Conservation (phyloP, 768 basidiomycete genomes). For the Coprinellus micaceus region DNA sequence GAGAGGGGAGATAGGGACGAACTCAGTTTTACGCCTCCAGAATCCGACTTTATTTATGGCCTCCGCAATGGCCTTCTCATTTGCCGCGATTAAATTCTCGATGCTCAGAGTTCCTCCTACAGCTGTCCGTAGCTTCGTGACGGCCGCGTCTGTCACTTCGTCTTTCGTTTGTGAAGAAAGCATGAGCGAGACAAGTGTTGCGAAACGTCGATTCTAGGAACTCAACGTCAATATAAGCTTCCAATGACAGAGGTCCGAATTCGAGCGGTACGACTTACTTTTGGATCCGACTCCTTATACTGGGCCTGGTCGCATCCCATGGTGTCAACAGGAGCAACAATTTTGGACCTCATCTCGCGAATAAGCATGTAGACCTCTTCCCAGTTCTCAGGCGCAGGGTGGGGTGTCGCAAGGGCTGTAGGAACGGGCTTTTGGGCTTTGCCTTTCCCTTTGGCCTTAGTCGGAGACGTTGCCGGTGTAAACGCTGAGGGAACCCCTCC, state of each 20-base stretch:
- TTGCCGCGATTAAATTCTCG: constrained; percentile 61
- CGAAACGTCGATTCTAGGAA: constrained; percentile 70
- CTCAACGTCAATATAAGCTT: background rate
- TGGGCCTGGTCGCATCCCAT: constrained; percentile 85
- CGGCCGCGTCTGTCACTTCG: constrained; percentile 78
- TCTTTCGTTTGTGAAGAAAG: constrained; percentile 96
- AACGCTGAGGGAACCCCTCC: background rate
- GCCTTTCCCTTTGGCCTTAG: constrained; percentile 5
- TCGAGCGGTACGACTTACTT: constrained; percentile 35
- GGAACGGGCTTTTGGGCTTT: constrained; percentile 43
- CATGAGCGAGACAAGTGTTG: constrained; percentile 90
- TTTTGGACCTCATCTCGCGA: constrained; percentile 67
- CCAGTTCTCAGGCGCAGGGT: constrained; percentile 68
- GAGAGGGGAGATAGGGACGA: constrained; percentile 21
- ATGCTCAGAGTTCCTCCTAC: constrained; percentile 81
- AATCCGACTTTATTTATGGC: constrained; percentile 91
- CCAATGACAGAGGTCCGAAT: background rate
- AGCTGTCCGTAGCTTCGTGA: constrained; percentile 64
- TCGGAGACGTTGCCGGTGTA: background rate
- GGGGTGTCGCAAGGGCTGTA: constrained; percentile 52
- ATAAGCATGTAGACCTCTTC: constrained; percentile 66
- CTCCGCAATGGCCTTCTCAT: constrained; percentile 57
- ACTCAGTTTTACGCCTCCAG: constrained; percentile 86
- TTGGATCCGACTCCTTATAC: constrained; percentile 57
- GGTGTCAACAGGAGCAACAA: constrained; percentile 85